phyloP scores from a whole-genome alignment of 1,284 basidiomycete genomes.

The Xerocomus nothofagi region DNA sequence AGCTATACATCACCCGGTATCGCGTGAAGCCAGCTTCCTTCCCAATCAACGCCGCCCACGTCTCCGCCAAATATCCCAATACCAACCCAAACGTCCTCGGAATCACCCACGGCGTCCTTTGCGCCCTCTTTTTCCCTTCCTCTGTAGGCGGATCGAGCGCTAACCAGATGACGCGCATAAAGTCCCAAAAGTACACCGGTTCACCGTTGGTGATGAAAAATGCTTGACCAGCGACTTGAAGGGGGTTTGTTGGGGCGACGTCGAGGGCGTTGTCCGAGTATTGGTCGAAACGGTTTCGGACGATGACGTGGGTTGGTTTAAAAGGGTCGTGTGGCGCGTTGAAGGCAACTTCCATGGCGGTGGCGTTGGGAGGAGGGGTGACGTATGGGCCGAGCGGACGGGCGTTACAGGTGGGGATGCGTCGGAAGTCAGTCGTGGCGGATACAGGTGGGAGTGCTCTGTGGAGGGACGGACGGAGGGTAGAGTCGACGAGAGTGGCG shows the following conservation, averaged over 20 bases:
- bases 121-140: slow-evolving; percentile 33
- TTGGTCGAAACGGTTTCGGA: slow-evolving; percentile 77
- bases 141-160: slow-evolving; percentile 64
- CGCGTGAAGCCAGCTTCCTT: slow-evolving; percentile 89
- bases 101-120: slow-evolving; percentile 52
- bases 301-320: slow-evolving; percentile 54
- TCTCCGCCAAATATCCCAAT: slow-evolving; percentile 74
- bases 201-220: slow-evolving; percentile 99
- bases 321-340: slow-evolving; percentile 48
- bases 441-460: slow-evolving; percentile 64
- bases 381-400: slow-evolving; percentile 81
- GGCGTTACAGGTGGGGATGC: slow-evolving; percentile 75
- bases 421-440: slow-evolving; percentile 58
- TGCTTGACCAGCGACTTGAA: slow-evolving; percentile 87
- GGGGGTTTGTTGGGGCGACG: slow-evolving; percentile 49
- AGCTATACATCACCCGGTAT: slow-evolving; percentile 80
- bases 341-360: slow-evolving; percentile 62
- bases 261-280: slow-evolving; percentile 57
- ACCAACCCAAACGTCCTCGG: slow-evolving; percentile 67
- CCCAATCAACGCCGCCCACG: slow-evolving; percentile 73
- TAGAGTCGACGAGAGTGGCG: slow-evolving; percentile 20
- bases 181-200: slow-evolving; percentile 96
- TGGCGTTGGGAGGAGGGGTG: slow-evolving; percentile 57
- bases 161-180: slow-evolving; percentile 84
- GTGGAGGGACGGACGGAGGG: slow-evolving; percentile 41